Base-by-base conservation (phyloP, 768 basidiomycete species). In the Russula sp. region DNA sequence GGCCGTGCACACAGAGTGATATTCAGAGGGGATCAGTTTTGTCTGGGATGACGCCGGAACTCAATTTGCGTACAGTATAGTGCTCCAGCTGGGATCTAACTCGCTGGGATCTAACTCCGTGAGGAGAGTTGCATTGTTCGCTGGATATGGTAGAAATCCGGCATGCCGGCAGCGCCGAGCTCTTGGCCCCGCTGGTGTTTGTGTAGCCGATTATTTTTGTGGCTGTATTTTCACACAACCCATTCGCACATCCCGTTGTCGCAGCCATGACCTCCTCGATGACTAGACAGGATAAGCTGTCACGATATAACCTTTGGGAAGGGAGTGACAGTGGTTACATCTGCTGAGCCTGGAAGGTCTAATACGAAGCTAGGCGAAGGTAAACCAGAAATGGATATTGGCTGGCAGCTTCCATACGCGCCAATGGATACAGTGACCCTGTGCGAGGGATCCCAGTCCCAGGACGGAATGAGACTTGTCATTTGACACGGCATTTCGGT, bases 341-440 rank as follows among this genome's bases (percentile, higher is more conserved):
- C 42, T 22, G 26, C 48, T 42, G 48, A 56, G 48, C 54, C 20
- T 56, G 30, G 48, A 34, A 34, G 10, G 28, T 6, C 46, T 28
- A 11, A 14, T 9, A 22, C 38, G 50, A 54, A 22, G 54, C 59
- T 61, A 32, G 57, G 59, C 55, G 59, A 61, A 65, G 49, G 49
- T 28, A 26, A 28, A 2, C 64, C 64, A 20, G 50, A 65, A 57
- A 65, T 51, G 60, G 64, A 53, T 51, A 61, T 57, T 22, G 48
- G n/a, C 32, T 60, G 64, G 64, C 64, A 65, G 64, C 55, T 65
- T 65, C 64, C 64, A 65, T 57, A 52, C 32, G 30, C 46, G 42
- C 59, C 34, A 38, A 64, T 56, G 40, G 52, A 59, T 42, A 38
- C 28, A 51, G 38, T 44, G 54, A 48, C 53, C 53, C 36, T 51